Evolutionary conservation across 441 rosid species (phyloP).

Genomic region (Gossypium trilobum): DNA sequence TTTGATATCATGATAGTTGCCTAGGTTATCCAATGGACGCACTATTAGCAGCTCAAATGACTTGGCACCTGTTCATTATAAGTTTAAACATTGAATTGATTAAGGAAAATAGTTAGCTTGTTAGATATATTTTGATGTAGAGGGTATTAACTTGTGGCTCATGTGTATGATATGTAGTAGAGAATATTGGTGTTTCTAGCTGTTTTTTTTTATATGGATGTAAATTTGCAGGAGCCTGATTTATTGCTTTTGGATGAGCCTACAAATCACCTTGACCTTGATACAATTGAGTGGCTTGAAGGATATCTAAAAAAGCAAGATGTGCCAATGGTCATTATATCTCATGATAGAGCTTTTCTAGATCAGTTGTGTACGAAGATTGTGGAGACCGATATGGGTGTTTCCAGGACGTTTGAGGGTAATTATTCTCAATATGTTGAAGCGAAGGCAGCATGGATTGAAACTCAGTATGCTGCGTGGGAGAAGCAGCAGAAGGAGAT

Average conservation of each 20-base stretch:
- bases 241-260: slow-evolving; percentile 90
- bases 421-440: slow-evolving; percentile 75
- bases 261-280: slow-evolving; percentile 90
- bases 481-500: slow-evolving; percentile 89
- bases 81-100: background rate
- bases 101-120: background rate
- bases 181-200: background rate
- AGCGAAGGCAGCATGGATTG: slow-evolving; percentile 69
- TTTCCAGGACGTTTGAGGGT: slow-evolving; percentile 72
- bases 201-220: slow-evolving; percentile 12
- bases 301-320: slow-evolving; percentile 77
- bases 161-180: background rate
- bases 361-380: slow-evolving; percentile 90
- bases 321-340: slow-evolving; percentile 89
- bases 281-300: slow-evolving; percentile 96
- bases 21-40: background rate
- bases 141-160: background rate
- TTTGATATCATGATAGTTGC: background rate
- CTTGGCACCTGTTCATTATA: background rate
- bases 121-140: background rate
- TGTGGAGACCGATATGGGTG: slow-evolving; percentile 97
- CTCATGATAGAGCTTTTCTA: slow-evolving; percentile 91
- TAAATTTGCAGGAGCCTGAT: slow-evolving; percentile 66
- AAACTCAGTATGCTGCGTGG: slow-evolving; percentile 71
- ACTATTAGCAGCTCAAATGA: background rate